phyloP scores from a whole-genome alignment of 1,284 basidiomycete genomes.

The Apiotrichum sp. region DNA sequence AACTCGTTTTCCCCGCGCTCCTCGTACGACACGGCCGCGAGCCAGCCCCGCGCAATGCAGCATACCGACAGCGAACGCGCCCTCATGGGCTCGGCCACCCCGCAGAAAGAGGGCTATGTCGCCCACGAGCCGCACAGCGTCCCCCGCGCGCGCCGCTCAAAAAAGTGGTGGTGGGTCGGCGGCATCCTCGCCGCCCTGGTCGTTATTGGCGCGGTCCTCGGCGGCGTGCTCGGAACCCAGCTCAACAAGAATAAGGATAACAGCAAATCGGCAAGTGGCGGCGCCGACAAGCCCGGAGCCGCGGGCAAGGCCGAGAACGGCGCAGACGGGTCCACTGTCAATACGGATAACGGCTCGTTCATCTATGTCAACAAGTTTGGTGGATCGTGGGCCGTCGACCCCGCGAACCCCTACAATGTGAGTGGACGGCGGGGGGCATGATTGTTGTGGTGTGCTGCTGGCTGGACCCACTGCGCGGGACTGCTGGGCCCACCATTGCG shows the following conservation, averaged over 20 bases:
- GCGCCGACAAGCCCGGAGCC: neutral
- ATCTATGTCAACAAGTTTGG: constrained; percentile 71
- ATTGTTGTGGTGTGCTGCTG: no score
- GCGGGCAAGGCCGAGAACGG: neutral
- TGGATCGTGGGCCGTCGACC: constrained; percentile 63
- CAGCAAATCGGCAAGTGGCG: neutral
- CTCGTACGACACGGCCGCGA: neutral
- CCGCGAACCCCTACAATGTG: constrained; percentile 57
- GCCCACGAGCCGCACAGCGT: neutral
- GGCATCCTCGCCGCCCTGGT: neutral
- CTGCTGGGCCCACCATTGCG: no score
- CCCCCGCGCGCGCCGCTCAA: neutral
- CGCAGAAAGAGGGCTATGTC: neutral
- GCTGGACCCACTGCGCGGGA: no score
- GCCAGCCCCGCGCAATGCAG: neutral
- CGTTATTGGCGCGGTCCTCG: neutral
- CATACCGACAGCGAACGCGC: neutral
- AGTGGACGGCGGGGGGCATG: constrained; percentile 4
- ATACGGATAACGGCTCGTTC: constrained; percentile 61
- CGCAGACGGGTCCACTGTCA: constrained; percentile 28
- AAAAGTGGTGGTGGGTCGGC: neutral
- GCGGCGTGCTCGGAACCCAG: constrained; percentile 1
- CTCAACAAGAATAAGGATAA: neutral
- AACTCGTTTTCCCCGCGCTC: no score
- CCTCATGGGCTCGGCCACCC: neutral